A percentile compares a stretch with the other conserved stretches of the same genome.
Evolutionary conservation across 192 early-diverging fungal genomes (phyloP).

Genomic region (Coemansia sp.): DNA sequence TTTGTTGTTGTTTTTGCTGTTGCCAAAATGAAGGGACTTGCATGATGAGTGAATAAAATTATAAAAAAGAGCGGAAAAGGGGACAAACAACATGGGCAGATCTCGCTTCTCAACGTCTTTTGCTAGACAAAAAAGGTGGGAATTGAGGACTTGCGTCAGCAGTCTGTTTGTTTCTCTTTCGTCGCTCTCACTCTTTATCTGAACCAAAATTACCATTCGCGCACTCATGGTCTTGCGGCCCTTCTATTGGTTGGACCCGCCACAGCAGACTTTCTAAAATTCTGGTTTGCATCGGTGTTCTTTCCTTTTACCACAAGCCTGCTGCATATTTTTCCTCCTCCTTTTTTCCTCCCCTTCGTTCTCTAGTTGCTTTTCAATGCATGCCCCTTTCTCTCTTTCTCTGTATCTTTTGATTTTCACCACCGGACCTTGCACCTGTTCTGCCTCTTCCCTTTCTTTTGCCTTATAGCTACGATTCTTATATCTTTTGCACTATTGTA

Average conservation of each 20-base stretch:
- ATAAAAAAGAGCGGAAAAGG: no score
- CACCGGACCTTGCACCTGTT: no score
- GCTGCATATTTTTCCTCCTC: neutral
- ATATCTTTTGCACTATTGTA: no score
- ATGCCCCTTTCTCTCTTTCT: slow-evolving; percentile 1
- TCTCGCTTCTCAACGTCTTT: neutral
- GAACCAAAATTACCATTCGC: slow-evolving; percentile 4
- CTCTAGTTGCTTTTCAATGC: slow-evolving; percentile 6
- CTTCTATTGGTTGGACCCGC: slow-evolving; percentile 9
- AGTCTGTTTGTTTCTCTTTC: neutral
- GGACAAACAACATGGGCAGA: no score
- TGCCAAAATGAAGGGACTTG: no score
- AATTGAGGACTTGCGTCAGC: neutral
- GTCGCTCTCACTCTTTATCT: no score
- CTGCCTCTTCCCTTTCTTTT: no score
- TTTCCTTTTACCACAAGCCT: neutral
- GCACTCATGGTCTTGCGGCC: slow-evolving; percentile 6
- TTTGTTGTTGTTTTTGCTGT: no score
- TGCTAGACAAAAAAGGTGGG: neutral
- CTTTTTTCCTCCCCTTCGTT: neutral
- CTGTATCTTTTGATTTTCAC: slow-evolving; percentile 1
- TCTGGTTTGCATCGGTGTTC: slow-evolving; percentile 16
- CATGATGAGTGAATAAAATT: no score
- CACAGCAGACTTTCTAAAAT: slow-evolving; percentile 3
- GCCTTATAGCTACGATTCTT: no score